Base-by-base conservation (phyloP, 75 land plant species). In the Ceratopteris richardii region DNA sequence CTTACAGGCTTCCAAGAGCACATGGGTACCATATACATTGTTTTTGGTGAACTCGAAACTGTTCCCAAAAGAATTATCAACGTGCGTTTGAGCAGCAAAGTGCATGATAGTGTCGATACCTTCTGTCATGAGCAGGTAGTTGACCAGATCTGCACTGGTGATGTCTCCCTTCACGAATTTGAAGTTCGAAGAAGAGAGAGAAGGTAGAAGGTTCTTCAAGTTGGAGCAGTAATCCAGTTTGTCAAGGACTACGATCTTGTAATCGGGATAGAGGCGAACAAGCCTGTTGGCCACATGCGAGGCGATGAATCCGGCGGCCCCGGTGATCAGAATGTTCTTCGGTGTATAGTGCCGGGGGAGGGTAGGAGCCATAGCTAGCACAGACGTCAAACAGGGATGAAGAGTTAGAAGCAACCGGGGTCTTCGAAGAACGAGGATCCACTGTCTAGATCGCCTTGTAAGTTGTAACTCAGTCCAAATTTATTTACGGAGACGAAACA, bases 201-300 rank as follows among this genome's bases (percentile, higher is more conserved):
- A 78, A 0, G 82, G 79, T 43, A 37, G 54, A 29, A 85, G 78
- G 39, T 85, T 85, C 60, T 85, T 85, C 19, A 78, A 58, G 44
- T 75, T 85, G 23, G 87, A 83, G 79, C 88, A 85, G 67, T 85
- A 85, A 48, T 85, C 88, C 24, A 82, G 82, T 68, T 85, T 85
- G 58, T 82, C 88, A 12, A 85, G 77, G 20, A 82, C 88, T 44
- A 85, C 88, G 50, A 82, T 79, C 61, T 82, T 85, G 77, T 85
- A 85, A 1, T 78, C 66, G 7, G 85, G 87, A 48, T 82, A 85
- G 58, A 62, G 75, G 1, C 82, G 68, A 30, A 75, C 44, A 18
- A 85, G 86, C 23, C 86, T 64, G 46, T 82, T 82, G 26, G 82
- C 79, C 16, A 82, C 82, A 66, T 85, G 88, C 14, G 88, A 85